Conservation (phyloP, 2,329 filamentous ascomycete genomes). For the Sporothrix variecibatus region DNA sequence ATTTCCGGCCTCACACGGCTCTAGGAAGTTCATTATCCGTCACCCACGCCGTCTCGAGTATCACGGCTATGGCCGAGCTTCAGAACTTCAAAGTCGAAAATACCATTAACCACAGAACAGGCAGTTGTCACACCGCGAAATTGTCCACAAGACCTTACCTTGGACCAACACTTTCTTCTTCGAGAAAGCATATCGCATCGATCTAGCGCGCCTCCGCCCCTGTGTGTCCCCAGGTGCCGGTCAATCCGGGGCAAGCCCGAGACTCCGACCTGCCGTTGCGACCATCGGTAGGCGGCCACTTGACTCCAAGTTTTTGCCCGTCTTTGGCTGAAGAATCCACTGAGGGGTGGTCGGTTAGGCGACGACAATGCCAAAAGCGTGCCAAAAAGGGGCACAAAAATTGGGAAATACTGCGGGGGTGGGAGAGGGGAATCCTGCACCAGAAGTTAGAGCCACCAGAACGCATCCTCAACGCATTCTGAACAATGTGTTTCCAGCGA, state of each 20-base stretch:
- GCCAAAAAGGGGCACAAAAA: neutral
- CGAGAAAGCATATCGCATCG: neutral
- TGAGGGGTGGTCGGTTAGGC: neutral
- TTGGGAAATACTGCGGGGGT: neutral
- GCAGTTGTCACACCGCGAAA: neutral
- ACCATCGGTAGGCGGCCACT: neutral
- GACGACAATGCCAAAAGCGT: neutral
- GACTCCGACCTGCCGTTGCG: constrained; percentile 11
- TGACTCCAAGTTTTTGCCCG: neutral
- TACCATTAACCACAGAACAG: neutral
- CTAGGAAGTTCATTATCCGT: constrained; percentile 19
- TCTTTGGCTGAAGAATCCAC: neutral
- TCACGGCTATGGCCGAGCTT: neutral
- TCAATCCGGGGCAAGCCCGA: constrained; percentile 5
- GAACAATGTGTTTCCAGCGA: neutral
- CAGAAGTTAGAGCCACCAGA: too few species aligned
- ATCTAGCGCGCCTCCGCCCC: neutral
- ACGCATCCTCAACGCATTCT: too few species aligned
- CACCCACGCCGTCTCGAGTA: neutral
- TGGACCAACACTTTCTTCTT: neutral
- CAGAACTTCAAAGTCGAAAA: neutral
- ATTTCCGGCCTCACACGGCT: neutral
- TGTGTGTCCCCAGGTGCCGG: neutral
- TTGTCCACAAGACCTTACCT: neutral
- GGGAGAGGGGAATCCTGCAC: neutral